Base-by-base conservation (phyloP, 257 asterid genomes). In the Mentha longifolia region DNA sequence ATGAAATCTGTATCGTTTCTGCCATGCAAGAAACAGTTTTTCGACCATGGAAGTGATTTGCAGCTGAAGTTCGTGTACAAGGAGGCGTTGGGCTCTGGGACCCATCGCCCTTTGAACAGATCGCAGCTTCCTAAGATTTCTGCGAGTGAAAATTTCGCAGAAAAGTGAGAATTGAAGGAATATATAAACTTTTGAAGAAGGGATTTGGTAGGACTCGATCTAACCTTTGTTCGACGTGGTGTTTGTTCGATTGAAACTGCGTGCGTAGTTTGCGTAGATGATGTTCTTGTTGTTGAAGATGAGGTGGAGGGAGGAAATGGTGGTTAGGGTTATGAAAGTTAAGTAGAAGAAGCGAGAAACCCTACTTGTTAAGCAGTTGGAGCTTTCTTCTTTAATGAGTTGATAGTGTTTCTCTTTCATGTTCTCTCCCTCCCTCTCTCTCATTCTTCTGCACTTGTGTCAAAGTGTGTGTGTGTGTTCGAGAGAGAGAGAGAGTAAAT, bases 41-140 rank as follows among this genome's bases (percentile, higher is more conserved):
- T 81, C 20, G 52, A 16, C 43, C 35, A 50, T 0, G 92, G 96
- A 1, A 87, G 83, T 0, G 84, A 76, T 12, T 28, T 73, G 81
- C 98, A 88, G 82, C 83, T 89, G 62, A 68, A 57, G 52, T 84
- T 86, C 4, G 92, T 82, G 65, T 92, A 92, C 1, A 75, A 5
- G 2, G 89, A 28, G 7, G 62, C 81, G 22, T 43, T 59, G 46
- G 13, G 15, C 20, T 77, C 83, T 8, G 54, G 78, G 20, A 92
- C 25, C 98, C 96, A 89, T 42, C 35, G 61, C 41, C 98, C 98
- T 61, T 78, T 59, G 70, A 85, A 89, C 52, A 92, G 64, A 39
- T 89, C 76, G 72, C 97, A 91, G 0, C 9, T 30, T 43, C 60
- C 77, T 19, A 25, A n/a, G n/a, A n/a, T n/a, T n/a, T n/a, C n/a